Base-by-base conservation (phyloP, 1,139 yeast genomes). In the Kodamaea fungicola region DNA sequence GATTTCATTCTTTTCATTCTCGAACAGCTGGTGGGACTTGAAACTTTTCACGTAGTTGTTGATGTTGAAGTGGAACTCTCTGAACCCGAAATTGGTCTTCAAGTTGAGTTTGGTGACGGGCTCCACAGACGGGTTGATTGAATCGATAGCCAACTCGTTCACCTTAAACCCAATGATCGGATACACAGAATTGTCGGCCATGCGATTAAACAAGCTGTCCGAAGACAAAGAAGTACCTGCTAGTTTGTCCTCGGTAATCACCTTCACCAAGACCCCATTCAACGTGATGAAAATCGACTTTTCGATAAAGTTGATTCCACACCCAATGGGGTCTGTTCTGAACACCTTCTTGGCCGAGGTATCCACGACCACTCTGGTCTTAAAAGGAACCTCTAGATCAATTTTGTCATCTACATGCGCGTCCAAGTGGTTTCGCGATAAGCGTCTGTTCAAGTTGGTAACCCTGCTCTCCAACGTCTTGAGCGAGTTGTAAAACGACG, bases 261-360 rank as follows among this genome's bases (percentile, higher is more conserved):
- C 53, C 34, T 54, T 59, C 12, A 67, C 64, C 32, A 67, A 54
- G 6, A 85, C 73, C 2, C 97, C 97, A 59, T 90, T 89, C 57
- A 86, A 81, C 0, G 97, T 89, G 45, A 79, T 78, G 50, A 89
- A 90, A 3, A 88, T 70, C 0, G 79, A 64, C 32, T 76, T 74
- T 31, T 76, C 76, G 22, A 75, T 67, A 50, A 78, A 84, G 61
- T 89, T 84, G 22, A 88, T 71, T 2, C 97, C 96, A 57, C 94
- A 83, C 0, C 97, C 97, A 45, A 90, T 71, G 2, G 76, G 68
- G 57, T 89, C 97, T 16, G 71, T 57, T 33, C 51, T 61, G 43
- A 51, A 53, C 1, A 51, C 33, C 32, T 55, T 53, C 29, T 50
- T 54, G 3, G 39, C 36, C 1, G 41, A 32, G n/a, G 33, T 42